Evolutionary conservation across 1,284 basidiomycete genomes (phyloP).

Genomic region (Cryptococcus hybrid): DNA sequence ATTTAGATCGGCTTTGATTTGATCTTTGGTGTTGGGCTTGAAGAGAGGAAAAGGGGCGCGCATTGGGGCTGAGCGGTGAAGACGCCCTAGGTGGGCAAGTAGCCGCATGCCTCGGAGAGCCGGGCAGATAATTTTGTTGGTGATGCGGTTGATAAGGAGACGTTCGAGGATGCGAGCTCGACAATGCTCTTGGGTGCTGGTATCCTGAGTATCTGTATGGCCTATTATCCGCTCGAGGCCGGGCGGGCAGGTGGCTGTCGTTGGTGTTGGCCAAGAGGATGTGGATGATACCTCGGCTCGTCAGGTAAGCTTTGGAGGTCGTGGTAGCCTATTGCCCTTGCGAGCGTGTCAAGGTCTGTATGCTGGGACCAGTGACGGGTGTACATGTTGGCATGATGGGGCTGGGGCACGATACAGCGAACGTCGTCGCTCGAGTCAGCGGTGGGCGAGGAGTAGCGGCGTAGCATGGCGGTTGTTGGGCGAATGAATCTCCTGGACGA

Average conservation of each 20-base stretch:
- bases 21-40: not conserved
- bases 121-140: too few species aligned
- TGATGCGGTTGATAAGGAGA: not conserved
- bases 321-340: too few species aligned
- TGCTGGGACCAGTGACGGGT: too few species aligned
- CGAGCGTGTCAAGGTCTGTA: too few species aligned
- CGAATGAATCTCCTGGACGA: too few species aligned
- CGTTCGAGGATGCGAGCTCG: not conserved
- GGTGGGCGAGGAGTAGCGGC: too few species aligned
- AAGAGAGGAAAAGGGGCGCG: not conserved
- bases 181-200: not conserved
- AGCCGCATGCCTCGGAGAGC: conserved; percentile 25
- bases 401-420: too few species aligned
- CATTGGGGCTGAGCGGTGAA: not conserved
- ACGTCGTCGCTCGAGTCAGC: too few species aligned
- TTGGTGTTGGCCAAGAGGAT: not conserved
- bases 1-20: not conserved
- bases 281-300: not conserved
- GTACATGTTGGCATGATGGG: too few species aligned
- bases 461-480: too few species aligned
- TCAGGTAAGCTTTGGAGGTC: not conserved
- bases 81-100: not conserved
- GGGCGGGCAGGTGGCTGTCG: not conserved
- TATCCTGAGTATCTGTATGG: not conserved
- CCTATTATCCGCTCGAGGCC: not conserved